These are phyloP conservation scores for Hypomontagnella monticulosa DNA, from an alignment of 495 filamentous ascomycete genomes.

Conservation along the genomic window DNA sequence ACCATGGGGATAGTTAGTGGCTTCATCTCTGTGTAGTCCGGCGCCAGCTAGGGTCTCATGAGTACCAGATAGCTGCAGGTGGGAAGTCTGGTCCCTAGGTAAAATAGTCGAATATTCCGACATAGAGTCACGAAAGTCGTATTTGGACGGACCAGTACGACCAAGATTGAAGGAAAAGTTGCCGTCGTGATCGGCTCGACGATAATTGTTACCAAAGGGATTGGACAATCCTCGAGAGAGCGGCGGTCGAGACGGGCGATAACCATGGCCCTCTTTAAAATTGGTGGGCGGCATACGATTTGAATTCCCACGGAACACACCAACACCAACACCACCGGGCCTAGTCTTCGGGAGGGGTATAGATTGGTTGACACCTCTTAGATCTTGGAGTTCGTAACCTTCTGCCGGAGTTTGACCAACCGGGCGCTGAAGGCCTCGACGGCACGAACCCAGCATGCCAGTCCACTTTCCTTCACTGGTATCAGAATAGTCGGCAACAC, in stretches of 20 bases:
- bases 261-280: slow-evolving; percentile 15
- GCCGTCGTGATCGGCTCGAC: slow-evolving; percentile 6
- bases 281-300: slow-evolving; percentile 28
- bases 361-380: slow-evolving; percentile 40
- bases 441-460: slow-evolving; percentile 33
- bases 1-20: neutral
- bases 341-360: slow-evolving; percentile 43
- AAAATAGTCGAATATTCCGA: slow-evolving; percentile 20
- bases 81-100: neutral
- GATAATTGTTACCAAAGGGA: slow-evolving; percentile 31
- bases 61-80: neutral
- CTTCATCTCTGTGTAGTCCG: neutral
- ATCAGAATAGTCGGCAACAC: slow-evolving; percentile 52
- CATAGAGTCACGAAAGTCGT: slow-evolving; percentile 41
- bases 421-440: slow-evolving; percentile 44
- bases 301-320: slow-evolving; percentile 45
- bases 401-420: neutral
- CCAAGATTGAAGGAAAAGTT: slow-evolving; percentile 19
- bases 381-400: slow-evolving; percentile 25
- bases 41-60: neutral
- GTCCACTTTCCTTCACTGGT: slow-evolving; percentile 8
- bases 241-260: slow-evolving; percentile 18
- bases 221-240: slow-evolving; percentile 39
- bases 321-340: slow-evolving; percentile 38
- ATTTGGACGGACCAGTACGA: slow-evolving; percentile 24